A percentile compares a stretch with the other conserved stretches of the same genome.
Evolutionary conservation across 768 basidiomycete species (phyloP).

Genomic region (Suillus subluteus): DNA sequence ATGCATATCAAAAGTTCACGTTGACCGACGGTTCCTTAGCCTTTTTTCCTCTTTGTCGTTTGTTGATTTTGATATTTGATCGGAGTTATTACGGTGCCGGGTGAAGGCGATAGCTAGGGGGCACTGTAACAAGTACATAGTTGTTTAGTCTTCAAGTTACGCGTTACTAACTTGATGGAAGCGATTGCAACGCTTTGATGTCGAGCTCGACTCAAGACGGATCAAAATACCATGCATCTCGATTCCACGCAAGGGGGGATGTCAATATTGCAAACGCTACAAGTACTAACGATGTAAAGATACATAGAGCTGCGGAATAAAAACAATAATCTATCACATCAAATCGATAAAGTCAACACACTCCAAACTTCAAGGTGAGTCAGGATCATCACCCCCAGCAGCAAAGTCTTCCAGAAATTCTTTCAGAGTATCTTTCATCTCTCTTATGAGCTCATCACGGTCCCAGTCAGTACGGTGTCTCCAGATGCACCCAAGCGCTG

Average conservation of each 20-base stretch:
- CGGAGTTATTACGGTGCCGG: too few relatives aligned
- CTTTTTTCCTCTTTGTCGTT: too few relatives aligned
- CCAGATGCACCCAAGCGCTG: slow-evolving; percentile 83
- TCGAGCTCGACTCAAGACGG: too few relatives aligned
- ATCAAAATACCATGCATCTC: background rate
- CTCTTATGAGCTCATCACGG: slow-evolving; percentile 62
- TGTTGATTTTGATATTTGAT: too few relatives aligned
- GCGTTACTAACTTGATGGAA: too few relatives aligned
- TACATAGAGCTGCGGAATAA: slow-evolving; percentile 23
- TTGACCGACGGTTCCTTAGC: too few relatives aligned
- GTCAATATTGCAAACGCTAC: background rate
- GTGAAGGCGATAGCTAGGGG: too few relatives aligned
- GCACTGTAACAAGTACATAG: too few relatives aligned
- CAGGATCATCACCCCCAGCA: slow-evolving; percentile 21
- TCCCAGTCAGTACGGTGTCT: slow-evolving; percentile 83
- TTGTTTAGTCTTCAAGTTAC: too few relatives aligned
- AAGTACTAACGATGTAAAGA: slow-evolving; percentile 17
- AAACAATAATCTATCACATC: slow-evolving; percentile 19
- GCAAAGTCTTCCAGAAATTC: slow-evolving; percentile 71
- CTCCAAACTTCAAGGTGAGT: slow-evolving; percentile 13
- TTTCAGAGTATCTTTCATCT: slow-evolving; percentile 57
- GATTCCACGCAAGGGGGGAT: background rate
- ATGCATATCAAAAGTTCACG: too few relatives aligned
- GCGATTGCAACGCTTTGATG: too few relatives aligned
- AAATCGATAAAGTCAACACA: background rate